Evolutionary conservation across 2,329 filamentous ascomycete genomes (phyloP), one percentile per base, ranked within the genome.

Genomic region (Hymenoscyphus occultus): DNA sequence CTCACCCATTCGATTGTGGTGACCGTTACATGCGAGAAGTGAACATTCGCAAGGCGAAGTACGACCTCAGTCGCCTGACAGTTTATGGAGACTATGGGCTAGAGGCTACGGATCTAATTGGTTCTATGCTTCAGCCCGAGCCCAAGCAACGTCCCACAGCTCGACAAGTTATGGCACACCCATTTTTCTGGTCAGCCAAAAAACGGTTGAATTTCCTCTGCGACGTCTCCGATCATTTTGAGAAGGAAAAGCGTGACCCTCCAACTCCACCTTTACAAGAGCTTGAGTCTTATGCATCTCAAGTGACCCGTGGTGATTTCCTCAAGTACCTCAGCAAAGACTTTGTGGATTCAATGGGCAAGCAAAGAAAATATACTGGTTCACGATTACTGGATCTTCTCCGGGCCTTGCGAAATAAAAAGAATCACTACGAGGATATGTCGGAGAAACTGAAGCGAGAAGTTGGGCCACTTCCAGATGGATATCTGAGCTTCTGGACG

Each of bases 341-440:
- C 39, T 98, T 98, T 76, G 89, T 96, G 67, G 92, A 96, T 48
- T 94, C 90, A 2, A 83, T 98, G 6, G 93, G 93, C 65, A 97
- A 96, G 79, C 94, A 98, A 78, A 86, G 94, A 74, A 97, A 97
- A 78, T 99, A 99, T 78, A 95, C 90, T 0, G 93, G 93, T 0
- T 84, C 86, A 1, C 86, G 87, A 58, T 85, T 99, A 75, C 79
- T 99, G 63, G 95, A 99, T 77, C 82, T 99, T 28, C 80, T 99
- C 22, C 86, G 95, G 1, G 95, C 94, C 1, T 80, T 99, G 64
- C 84, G 95, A 31, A 99, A 99, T 79, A 99, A 99, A 84, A 91
- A 91, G 73, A 97, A 98, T 69, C 95, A 99, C 75, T 99, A 97
- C 76, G 93, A 97, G 74, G 95, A 99, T 76, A 94, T 99, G 91